Conservation (phyloP, 257 asterid species). For the Haberlea rhodopensis region DNA sequence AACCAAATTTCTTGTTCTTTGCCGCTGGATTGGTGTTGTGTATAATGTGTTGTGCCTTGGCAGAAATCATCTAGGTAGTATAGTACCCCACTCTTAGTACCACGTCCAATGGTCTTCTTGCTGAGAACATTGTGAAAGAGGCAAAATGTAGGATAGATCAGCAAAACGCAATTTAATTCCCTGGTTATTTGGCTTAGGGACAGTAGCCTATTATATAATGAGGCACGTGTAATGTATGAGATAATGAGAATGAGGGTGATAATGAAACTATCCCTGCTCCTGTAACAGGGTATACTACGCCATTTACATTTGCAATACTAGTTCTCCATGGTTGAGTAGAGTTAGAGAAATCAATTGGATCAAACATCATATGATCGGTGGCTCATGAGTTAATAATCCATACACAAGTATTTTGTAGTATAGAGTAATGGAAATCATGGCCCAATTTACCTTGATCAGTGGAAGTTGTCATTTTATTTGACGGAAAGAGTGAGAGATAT, state of each 20-base stretch:
- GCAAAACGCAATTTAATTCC: too few relatives aligned
- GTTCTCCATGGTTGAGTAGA: neutral
- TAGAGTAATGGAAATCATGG: too few relatives aligned
- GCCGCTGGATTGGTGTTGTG: too few relatives aligned
- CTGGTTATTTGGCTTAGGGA: too few relatives aligned
- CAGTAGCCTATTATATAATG: neutral
- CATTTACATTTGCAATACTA: neutral
- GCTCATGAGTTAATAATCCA: too few relatives aligned
- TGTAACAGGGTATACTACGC: too few relatives aligned
- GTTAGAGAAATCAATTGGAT: neutral
- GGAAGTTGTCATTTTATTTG: too few relatives aligned
- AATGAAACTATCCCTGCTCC: neutral
- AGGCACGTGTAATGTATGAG: constrained; percentile 3
- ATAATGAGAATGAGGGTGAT: neutral
- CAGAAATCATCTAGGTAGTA: neutral
- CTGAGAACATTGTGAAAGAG: too few relatives aligned
- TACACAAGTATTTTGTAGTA: too few relatives aligned
- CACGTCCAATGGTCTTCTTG: neutral
- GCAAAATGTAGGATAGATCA: neutral
- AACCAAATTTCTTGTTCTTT: neutral
- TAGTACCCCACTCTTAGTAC: constrained; percentile 4
- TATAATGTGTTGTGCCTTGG: neutral
- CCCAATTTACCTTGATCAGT: too few relatives aligned
- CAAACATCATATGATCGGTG: neutral
- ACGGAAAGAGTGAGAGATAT: too few relatives aligned